phyloP scores from a whole-genome alignment of 2,329 filamentous ascomycete genomes.

The Zasmidium citrigriseum region DNA sequence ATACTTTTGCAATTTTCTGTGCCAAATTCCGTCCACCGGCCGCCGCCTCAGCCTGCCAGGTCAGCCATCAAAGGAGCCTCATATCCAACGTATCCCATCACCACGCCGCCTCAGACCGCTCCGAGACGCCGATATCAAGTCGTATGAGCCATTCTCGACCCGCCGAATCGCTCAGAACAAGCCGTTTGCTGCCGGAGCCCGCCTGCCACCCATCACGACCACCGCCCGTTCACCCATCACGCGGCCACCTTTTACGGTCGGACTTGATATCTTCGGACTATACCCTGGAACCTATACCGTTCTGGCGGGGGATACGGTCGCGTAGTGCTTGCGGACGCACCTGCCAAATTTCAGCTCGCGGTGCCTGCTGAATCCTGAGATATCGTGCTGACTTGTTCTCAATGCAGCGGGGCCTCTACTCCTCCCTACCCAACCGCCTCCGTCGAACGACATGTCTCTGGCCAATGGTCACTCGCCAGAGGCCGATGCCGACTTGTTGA shows the following conservation, averaged over 20 bases:
- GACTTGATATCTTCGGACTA: constrained; percentile 36
- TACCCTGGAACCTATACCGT: constrained; percentile 27
- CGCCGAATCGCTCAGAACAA: constrained; percentile 16
- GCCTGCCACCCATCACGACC: constrained; percentile 23
- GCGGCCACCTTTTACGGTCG: constrained; percentile 40
- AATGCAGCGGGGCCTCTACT: constrained; percentile 61
- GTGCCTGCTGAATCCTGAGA: constrained; percentile 29
- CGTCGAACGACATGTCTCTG: constrained; percentile 52
- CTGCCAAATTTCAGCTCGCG: constrained; percentile 34
- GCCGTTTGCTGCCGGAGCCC: constrained; percentile 18
- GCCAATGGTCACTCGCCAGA: constrained; percentile 68
- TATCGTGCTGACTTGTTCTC: constrained; percentile 45
- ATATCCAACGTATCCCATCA: constrained; percentile 31
- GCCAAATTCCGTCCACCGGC: constrained; percentile 11
- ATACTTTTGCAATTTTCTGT: constrained; percentile 28
- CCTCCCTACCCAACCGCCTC: constrained; percentile 61
- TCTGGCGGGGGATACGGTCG: constrained; percentile 45
- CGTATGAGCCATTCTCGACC: constrained; percentile 8
- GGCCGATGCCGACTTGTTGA: constrained; percentile 49
- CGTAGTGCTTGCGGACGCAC: constrained; percentile 34
- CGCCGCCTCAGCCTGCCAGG: constrained; percentile 20
- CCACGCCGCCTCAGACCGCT: constrained; percentile 12
- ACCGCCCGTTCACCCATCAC: constrained; percentile 28
- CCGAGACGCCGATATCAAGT: constrained; percentile 23
- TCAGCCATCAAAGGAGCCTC: constrained; percentile 29